Evolutionary conservation across 2,329 filamentous ascomycete genomes (phyloP).

Genomic region (Fusarium torulosum): DNA sequence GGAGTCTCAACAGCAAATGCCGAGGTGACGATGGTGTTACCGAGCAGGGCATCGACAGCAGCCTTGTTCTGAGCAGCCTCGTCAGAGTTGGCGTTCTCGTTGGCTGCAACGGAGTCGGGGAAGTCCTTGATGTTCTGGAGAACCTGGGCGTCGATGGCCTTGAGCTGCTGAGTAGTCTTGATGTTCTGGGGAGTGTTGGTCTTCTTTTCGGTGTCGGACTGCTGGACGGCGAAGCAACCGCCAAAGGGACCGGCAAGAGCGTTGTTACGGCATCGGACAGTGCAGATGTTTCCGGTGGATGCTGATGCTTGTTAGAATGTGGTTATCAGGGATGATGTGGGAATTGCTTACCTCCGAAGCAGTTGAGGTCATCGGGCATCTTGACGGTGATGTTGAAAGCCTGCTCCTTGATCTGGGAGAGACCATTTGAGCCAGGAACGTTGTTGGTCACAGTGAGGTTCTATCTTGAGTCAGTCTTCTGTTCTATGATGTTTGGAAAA

Average conservation of each 20-base stretch:
- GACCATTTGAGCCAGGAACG: constrained; percentile 68
- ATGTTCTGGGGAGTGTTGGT: constrained; percentile 61
- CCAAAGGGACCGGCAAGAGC: constrained; percentile 69
- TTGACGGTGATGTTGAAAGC: constrained; percentile 68
- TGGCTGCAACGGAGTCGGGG: constrained; percentile 55
- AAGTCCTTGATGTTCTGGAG: constrained; percentile 65
- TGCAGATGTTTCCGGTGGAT: constrained; percentile 70
- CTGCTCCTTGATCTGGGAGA: constrained; percentile 67
- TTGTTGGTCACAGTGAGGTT: constrained; percentile 68
- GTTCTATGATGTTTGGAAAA: accelerated
- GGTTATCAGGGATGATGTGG: not conserved
- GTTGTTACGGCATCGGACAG: constrained; percentile 70
- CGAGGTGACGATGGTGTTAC: constrained; percentile 47
- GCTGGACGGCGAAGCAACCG: constrained; percentile 69
- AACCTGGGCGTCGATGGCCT: constrained; percentile 62
- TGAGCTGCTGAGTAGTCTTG: constrained; percentile 59
- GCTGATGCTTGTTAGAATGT: constrained; percentile 46
- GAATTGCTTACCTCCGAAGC: constrained; percentile 61
- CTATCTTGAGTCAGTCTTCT: constrained; percentile 16
- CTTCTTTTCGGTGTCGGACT: constrained; percentile 59
- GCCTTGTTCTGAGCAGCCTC: constrained; percentile 50
- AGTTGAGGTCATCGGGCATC: constrained; percentile 63
- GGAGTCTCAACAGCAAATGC: constrained; percentile 54
- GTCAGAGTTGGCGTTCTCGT: constrained; percentile 55
- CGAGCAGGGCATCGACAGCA: constrained; percentile 56